Evolutionary conservation across 192 early-diverging fungal genomes (phyloP).

Genomic region (Allomyces javanicus): DNA sequence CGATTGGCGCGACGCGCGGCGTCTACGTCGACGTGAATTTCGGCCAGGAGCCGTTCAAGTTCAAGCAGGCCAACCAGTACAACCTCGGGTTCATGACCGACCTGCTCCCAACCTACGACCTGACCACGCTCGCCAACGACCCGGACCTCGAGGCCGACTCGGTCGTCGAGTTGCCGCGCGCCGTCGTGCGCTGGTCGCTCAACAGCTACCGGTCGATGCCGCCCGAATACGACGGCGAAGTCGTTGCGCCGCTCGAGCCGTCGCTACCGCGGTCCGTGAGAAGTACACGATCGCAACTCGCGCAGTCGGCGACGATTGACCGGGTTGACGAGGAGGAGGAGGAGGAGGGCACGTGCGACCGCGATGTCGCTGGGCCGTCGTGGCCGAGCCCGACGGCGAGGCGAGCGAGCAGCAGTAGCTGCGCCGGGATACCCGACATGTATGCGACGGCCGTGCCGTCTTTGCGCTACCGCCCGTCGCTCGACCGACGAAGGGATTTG

Average conservation of each 20-base stretch:
- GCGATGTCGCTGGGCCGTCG: background rate
- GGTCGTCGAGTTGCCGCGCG: background rate
- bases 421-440: background rate
- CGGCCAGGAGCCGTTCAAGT: background rate
- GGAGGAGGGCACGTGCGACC: background rate
- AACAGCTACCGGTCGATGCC: background rate
- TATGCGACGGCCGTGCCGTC: no score
- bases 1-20: background rate
- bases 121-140: background rate
- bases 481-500: no score
- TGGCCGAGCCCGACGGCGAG: background rate
- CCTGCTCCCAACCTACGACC: background rate
- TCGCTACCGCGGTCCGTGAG: background rate
- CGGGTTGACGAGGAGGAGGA: no score
- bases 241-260: background rate
- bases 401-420: background rate
- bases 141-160: background rate
- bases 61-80: background rate
- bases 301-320: no score
- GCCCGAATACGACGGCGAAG: background rate
- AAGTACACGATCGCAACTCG: background rate
- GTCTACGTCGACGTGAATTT: background rate
- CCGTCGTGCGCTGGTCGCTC: background rate
- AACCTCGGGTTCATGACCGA: background rate
- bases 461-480: no score